A percentile compares a stretch with the other conserved stretches of the same genome.
These are phyloP conservation scores for Halteria grandinella DNA, from an alignment of 73 alveolate species.

Conservation along the genomic window DNA sequence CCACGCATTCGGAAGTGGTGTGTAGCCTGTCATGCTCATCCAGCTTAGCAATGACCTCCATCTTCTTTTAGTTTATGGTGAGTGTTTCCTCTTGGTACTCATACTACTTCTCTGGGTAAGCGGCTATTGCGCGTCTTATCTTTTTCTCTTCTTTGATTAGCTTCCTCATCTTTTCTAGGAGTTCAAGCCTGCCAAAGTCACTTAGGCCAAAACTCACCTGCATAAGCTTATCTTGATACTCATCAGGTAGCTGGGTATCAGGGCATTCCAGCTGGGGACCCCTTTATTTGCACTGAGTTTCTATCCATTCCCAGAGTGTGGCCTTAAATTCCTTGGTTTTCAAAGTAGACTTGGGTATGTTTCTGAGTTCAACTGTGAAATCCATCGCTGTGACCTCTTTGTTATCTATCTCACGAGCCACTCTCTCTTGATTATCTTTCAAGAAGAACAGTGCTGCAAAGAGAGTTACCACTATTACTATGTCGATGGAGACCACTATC, in stretches of 20 bases:
- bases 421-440: constrained; percentile 19
- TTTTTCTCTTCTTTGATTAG: constrained; percentile 15
- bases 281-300: not conserved
- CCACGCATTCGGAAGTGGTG: too few species aligned
- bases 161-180: constrained; percentile 5
- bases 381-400: constrained; percentile 37
- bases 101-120: too few species aligned
- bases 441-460: constrained; percentile 29
- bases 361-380: constrained; percentile 37
- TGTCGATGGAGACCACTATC: constrained; percentile 36
- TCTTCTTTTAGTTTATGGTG: too few species aligned
- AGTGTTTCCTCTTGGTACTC: too few species aligned
- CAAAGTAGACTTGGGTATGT: constrained; percentile 44
- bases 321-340: constrained; percentile 30
- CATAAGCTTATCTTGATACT: constrained; percentile 12
- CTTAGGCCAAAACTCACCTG: constrained; percentile 33
- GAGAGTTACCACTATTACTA: not conserved
- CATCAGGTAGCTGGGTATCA: not conserved
- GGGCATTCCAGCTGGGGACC: not conserved
- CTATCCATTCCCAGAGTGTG: constrained; percentile 37
- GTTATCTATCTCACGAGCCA: constrained; percentile 34
- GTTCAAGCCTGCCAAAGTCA: constrained; percentile 29
- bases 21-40: too few species aligned
- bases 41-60: too few species aligned
- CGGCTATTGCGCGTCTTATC: too few species aligned